Evolutionary conservation across 2,329 filamentous ascomycete genomes (phyloP).

Genomic region (Botryotinia calthae): DNA sequence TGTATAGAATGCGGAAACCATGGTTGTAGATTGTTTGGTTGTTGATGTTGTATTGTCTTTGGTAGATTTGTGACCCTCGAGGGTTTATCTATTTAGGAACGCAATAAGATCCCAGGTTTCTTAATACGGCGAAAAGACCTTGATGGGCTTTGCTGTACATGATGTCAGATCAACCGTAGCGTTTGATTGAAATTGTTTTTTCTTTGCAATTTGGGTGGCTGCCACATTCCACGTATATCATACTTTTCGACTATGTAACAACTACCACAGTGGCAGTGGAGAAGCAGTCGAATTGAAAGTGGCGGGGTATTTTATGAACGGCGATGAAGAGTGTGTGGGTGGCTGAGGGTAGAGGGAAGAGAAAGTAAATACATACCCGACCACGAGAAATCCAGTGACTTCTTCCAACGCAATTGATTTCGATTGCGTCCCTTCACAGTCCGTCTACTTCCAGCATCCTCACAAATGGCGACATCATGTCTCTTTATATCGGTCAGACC

Average conservation of each 20-base stretch:
- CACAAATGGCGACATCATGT: neutral
- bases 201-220: neutral
- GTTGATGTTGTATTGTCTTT: neutral
- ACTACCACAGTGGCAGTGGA: neutral
- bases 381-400: neutral
- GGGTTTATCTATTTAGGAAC: neutral
- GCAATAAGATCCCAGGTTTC: neutral
- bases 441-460: too few relatives aligned
- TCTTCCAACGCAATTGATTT: neutral
- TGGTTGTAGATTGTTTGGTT: neutral
- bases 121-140: neutral
- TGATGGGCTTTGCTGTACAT: neutral
- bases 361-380: neutral
- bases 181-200: neutral
- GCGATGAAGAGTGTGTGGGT: neutral
- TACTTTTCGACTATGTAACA: too few relatives aligned
- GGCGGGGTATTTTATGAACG: neutral
- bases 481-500: neutral
- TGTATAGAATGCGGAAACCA: conserved; percentile 3
- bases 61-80: neutral
- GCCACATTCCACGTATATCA: neutral
- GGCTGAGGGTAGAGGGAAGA: neutral
- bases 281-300: neutral
- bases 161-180: neutral
- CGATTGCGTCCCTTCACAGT: neutral